phyloP scores from a whole-genome alignment of 2,329 filamentous ascomycete species.

The Colletotrichum incanum region DNA sequence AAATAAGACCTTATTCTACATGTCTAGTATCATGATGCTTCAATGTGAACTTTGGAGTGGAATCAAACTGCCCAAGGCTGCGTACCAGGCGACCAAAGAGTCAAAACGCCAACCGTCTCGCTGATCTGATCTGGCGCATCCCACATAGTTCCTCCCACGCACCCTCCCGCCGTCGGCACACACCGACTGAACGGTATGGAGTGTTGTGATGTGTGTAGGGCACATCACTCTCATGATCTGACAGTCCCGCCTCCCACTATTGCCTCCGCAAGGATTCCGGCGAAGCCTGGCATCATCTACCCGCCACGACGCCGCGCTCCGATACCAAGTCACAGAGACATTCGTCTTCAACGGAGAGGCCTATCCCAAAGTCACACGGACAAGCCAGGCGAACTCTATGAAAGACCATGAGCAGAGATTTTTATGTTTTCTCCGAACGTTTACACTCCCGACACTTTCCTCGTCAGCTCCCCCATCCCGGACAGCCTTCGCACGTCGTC shows the following conservation, averaged over 20 bases:
- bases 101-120: constrained; percentile 19
- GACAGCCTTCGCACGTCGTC: constrained; percentile 20
- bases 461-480: not conserved
- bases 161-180: constrained; percentile 20
- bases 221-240: constrained; percentile 25
- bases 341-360: not conserved
- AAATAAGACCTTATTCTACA: not conserved
- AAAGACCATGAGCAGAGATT: not conserved
- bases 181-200: constrained; percentile 1
- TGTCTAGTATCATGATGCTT: not conserved
- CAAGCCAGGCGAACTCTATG: too few species aligned
- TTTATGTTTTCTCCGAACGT: not conserved
- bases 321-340: constrained; percentile 5
- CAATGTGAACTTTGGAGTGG: not conserved
- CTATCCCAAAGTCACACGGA: not conserved
- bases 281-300: constrained; percentile 16
- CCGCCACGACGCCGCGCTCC: not conserved
- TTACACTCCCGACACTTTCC: not conserved
- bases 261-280: not conserved
- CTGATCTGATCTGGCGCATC: constrained; percentile 24
- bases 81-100: not conserved
- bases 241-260: not conserved
- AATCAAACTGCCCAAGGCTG: constrained; percentile 2
- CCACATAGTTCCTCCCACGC: not conserved
- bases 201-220: not conserved